Evolutionary conservation across 164 flowering plant species (phyloP).

Genomic region (Vitis rupestris): DNA sequence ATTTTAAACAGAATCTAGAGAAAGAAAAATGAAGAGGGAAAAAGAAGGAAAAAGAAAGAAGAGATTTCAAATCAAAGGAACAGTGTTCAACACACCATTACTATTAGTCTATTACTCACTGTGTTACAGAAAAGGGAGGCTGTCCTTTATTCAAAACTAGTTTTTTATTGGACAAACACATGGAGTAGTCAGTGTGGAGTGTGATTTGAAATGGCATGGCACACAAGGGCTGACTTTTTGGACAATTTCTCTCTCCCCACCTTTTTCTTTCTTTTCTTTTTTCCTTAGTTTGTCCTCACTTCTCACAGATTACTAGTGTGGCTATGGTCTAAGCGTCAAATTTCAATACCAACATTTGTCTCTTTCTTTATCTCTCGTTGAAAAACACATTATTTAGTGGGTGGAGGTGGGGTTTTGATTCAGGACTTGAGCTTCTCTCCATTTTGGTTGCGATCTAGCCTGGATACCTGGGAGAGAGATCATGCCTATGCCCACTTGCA

Average conservation of each 20-base stretch:
- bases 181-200: neutral
- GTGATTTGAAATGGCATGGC: neutral
- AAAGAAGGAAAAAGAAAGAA: neutral
- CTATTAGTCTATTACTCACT: neutral
- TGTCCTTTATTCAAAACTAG: slow-evolving; percentile 9
- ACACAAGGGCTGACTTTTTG: slow-evolving; percentile 10
- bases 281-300: neutral
- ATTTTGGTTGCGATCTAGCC: too few relatives aligned
- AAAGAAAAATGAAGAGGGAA: slow-evolving; percentile 3
- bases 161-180: slow-evolving; percentile 13
- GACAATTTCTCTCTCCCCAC: neutral
- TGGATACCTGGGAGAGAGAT: too few relatives aligned
- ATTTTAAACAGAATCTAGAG: slow-evolving; percentile 14
- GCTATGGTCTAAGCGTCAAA: neutral
- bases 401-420: too few relatives aligned
- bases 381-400: too few relatives aligned
- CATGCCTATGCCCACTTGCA: too few relatives aligned
- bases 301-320: neutral
- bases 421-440: too few relatives aligned
- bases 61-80: slow-evolving; percentile 20
- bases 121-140: slow-evolving; percentile 23
- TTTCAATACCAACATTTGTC: slow-evolving; percentile 32
- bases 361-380: neutral
- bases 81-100: slow-evolving; percentile 1
- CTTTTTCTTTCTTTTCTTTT: neutral